Conservation (phyloP, 768 basidiomycete genomes). For the Tylopilus rubrobrunneus region DNA sequence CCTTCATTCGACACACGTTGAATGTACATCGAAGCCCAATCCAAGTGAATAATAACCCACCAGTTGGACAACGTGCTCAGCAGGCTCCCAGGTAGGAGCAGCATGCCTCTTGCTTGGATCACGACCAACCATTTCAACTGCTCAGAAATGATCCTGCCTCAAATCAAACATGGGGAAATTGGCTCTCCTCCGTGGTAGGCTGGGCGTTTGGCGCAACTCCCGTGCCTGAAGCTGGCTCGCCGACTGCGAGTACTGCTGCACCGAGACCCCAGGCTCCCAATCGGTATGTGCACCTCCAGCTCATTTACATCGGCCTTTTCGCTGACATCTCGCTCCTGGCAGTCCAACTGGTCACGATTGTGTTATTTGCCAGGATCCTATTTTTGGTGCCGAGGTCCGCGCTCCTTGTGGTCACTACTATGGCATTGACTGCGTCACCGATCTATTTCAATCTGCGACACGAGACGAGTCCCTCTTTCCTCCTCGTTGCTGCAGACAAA, state of each 20-base stretch:
- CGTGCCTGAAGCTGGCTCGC: background rate
- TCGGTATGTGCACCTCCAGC: background rate
- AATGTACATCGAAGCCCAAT: slow-evolving; percentile 2
- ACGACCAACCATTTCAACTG: background rate
- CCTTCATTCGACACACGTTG: background rate
- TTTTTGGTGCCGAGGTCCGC: background rate
- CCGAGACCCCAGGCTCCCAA: background rate
- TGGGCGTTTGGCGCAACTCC: background rate
- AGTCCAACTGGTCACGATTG: background rate
- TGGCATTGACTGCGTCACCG: background rate
- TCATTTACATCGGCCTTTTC: background rate
- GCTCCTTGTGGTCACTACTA: background rate
- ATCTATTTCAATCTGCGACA: background rate
- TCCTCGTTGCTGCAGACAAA: background rate
- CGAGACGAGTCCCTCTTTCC: background rate
- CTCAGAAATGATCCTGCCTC: background rate
- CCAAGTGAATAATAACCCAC: background rate
- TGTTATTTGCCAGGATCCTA: background rate
- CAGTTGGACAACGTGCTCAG: background rate
- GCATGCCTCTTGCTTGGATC: background rate
- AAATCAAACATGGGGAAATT: slow-evolving; percentile 13
- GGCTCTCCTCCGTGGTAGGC: slow-evolving; percentile 14
- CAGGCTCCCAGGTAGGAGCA: slow-evolving; percentile 8
- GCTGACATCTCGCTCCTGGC: background rate
- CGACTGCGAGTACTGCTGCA: background rate